Base-by-base conservation (phyloP, 179 eudicot genomes). In the Heliamphora pulchella region DNA sequence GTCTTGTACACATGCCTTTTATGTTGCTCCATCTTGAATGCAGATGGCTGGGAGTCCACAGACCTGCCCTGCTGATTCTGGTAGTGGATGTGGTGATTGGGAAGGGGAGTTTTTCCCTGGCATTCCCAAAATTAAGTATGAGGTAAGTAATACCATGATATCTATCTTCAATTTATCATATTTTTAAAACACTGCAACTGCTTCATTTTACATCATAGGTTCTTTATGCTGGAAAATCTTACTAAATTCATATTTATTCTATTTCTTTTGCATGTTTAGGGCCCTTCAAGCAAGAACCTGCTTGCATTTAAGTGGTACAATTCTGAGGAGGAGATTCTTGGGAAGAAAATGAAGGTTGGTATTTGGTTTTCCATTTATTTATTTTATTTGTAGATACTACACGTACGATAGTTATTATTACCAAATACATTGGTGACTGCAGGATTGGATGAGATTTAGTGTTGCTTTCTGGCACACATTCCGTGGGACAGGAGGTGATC, bases 391-490 rank as follows among this genome's bases (percentile, higher is more conserved):
- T 46, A 43, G 7, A 13, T 11, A 10, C 1, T 68, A 11, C n/a
- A 31, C 0, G 1, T 48, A 8, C 9, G 5, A 8, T 7, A 5
- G 41, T 1, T 53, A 15, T 74, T 5, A 54, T 20, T n/a, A 67
- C 17, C 54, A 3, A 51, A 78, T 55, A 59, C 15, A 53, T 65
- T 67, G 66, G 77, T 22, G 18, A 3, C 31, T 54, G 55, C 76
- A 95, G 98, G 99, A 96, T 78, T 96, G 99, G 99, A 79, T 92
- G 89, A 90, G 98, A 83, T 96, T 96, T 80, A 96, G 98, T 85
- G 90, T 96, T 84, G 99, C 99, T 48, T 96, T 96, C 85, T 96
- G 99, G 99, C 99, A 96, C 82, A 96, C 98, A 80, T 96, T 96
- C 74, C 98, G 98, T 81, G 99, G 98, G 74, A 94, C 96, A 5